Percentiles rank a stretch among this genome's conserved stretches.
These are phyloP conservation scores for Dactylonectria estremocensis DNA, from an alignment of 2,329 filamentous ascomycete genomes.

Conservation along the genomic window DNA sequence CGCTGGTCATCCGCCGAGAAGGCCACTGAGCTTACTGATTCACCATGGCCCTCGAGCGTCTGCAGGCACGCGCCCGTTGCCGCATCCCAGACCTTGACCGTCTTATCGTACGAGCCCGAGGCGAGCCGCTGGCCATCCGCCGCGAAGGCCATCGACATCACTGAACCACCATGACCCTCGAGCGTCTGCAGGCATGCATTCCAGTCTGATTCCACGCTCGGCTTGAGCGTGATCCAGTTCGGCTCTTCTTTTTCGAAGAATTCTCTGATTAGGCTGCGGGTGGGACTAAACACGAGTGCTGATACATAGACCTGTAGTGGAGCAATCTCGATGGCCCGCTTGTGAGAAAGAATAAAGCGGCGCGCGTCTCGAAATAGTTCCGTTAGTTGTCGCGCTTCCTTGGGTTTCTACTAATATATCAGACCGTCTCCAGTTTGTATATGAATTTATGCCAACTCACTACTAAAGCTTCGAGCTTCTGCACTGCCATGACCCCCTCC, in stretches of 20 bases:
- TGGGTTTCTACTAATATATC: too few relatives aligned
- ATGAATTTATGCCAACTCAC: not conserved
- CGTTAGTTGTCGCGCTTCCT: too few relatives aligned
- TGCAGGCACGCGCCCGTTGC: not conserved
- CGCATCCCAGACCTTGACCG: not conserved
- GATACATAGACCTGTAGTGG: not conserved
- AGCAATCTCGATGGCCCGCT: not conserved
- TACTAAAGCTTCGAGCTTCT: not conserved
- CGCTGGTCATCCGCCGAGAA: not conserved
- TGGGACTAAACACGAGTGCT: not conserved
- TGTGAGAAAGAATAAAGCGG: too few relatives aligned
- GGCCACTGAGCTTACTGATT: not conserved
- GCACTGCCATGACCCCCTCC: not conserved
- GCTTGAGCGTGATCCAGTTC: not conserved
- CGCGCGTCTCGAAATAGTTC: too few relatives aligned
- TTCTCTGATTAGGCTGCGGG: not conserved
- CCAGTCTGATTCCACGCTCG: not conserved
- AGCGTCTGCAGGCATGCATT: not conserved
- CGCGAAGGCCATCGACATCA: not conserved
- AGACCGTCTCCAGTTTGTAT: not conserved
- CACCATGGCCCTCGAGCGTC: not conserved
- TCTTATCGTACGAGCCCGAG: not conserved
- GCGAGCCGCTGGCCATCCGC: not conserved
- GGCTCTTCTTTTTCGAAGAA: not conserved
- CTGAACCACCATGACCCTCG: not conserved